phyloP scores from a whole-genome alignment of 2,329 filamentous ascomycete genomes.

The Pseudogymnoascus sp. region DNA sequence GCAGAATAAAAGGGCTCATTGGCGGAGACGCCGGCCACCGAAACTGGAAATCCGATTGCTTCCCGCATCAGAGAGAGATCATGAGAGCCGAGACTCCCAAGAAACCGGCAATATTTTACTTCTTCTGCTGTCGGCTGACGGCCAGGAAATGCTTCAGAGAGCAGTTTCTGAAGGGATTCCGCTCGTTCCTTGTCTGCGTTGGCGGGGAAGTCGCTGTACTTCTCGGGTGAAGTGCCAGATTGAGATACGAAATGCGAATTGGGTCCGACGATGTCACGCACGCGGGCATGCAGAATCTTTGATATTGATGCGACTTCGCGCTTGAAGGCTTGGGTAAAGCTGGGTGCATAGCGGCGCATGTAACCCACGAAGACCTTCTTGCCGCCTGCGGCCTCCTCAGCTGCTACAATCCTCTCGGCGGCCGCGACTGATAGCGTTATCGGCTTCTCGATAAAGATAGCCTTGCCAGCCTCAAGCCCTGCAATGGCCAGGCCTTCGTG shows the following conservation, averaged over 20 bases:
- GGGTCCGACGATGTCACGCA: conserved; percentile 45
- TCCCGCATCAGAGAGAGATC: conserved; percentile 50
- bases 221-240: conserved; percentile 40
- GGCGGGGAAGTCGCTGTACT: conserved; percentile 35
- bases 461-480: conserved; percentile 47
- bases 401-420: too few species aligned
- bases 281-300: conserved; percentile 47
- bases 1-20: too few species aligned
- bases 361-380: conserved; percentile 53
- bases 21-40: too few species aligned
- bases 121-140: conserved; percentile 26
- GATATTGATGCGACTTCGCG: conserved; percentile 46
- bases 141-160: conserved; percentile 24
- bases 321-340: conserved; percentile 45
- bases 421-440: too few species aligned
- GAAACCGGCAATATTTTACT: conserved; percentile 34
- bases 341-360: conserved; percentile 53
- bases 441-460: conserved; percentile 54
- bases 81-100: conserved; percentile 45
- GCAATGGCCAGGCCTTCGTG: conserved; percentile 46
- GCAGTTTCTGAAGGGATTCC: conserved; percentile 27
- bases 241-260: conserved; percentile 43
- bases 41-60: too few species aligned
- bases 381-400: too few species aligned
- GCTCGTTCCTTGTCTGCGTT: conserved; percentile 24